Percentiles rank a stretch among this genome's conserved stretches.
These are phyloP conservation scores for Neurospora hispaniola DNA, from an alignment of 495 filamentous ascomycete species.

Conservation along the genomic window DNA sequence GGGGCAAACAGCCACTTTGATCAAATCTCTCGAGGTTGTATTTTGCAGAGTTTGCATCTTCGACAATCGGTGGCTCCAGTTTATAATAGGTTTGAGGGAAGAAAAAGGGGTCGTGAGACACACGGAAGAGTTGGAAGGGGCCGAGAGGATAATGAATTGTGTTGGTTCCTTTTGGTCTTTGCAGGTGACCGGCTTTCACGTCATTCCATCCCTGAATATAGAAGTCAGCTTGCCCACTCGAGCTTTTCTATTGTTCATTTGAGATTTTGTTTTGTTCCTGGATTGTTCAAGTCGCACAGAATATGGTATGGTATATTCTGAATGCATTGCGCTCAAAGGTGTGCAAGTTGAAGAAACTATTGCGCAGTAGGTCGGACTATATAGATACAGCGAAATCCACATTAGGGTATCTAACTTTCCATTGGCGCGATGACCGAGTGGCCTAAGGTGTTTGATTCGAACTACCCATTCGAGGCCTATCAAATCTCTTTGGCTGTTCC, in stretches of 20 bases:
- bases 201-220: background rate
- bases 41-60: background rate
- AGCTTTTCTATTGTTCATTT: background rate
- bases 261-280: background rate
- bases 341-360: background rate
- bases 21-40: background rate
- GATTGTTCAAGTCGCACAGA: too few relatives aligned
- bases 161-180: background rate
- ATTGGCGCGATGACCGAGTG: background rate
- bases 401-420: background rate
- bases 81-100: background rate
- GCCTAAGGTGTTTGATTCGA: background rate
- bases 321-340: background rate
- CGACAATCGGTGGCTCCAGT: background rate
- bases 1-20: background rate
- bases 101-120: background rate
- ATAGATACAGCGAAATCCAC: background rate
- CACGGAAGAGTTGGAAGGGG: background rate
- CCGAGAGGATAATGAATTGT: background rate
- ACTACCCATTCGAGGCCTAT: background rate
- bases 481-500: too few relatives aligned
- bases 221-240: background rate
- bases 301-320: background rate
- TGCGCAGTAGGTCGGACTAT: background rate
- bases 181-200: background rate